These are phyloP conservation scores for Zoysia pacifica DNA, from an alignment of 176 grass and related monocot genomes.

Conservation along the genomic window DNA sequence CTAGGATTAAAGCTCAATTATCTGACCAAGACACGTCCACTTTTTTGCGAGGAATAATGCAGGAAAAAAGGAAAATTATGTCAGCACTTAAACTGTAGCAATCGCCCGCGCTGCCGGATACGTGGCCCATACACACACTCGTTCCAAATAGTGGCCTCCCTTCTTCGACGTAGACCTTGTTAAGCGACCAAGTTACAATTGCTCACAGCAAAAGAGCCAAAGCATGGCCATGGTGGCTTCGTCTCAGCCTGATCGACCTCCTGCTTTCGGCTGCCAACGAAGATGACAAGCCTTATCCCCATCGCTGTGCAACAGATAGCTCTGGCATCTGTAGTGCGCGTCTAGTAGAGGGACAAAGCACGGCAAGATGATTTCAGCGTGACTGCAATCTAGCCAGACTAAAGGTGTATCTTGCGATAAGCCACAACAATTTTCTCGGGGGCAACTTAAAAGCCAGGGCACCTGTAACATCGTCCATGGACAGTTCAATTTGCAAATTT, in stretches of 20 bases:
- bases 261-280: background rate
- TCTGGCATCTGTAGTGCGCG: background rate
- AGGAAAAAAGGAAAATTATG: background rate
- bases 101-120: background rate
- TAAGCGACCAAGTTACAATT: background rate
- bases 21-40: background rate
- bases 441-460: background rate
- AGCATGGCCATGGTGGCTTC: background rate
- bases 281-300: background rate
- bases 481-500: background rate
- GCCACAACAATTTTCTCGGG: background rate
- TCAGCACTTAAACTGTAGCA: background rate
- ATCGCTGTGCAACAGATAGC: background rate
- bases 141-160: background rate
- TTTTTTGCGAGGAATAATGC: background rate
- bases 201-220: background rate
- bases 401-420: background rate
- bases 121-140: background rate
- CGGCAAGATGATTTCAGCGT: background rate
- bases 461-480: background rate
- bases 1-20: background rate
- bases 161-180: background rate
- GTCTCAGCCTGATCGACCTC: background rate
- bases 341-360: background rate
- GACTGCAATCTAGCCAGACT: background rate